Evolutionary conservation across 306 rosid species (phyloP).

Genomic region (Vicia faba): DNA sequence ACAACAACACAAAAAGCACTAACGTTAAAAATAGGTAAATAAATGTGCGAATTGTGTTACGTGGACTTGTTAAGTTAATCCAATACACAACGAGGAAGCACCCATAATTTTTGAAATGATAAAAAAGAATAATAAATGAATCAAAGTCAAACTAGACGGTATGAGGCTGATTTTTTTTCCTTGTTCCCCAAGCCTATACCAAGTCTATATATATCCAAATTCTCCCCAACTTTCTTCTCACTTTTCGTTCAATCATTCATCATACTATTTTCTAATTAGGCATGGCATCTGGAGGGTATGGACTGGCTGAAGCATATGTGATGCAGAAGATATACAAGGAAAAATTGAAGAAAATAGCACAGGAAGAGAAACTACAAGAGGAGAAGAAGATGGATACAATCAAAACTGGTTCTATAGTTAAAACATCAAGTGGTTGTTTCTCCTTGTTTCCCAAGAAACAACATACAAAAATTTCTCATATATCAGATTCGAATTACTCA

Average conservation of each 20-base stretch:
- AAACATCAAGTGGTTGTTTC: conserved; percentile 47
- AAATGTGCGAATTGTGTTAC: no score
- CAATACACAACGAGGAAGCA: background rate
- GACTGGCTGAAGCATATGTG: conserved; percentile 52
- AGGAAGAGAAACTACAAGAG: conserved; percentile 27
- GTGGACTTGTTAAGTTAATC: no score
- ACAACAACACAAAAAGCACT: no score
- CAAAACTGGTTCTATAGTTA: background rate
- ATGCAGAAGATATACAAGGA: conserved; percentile 44
- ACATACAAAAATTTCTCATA: background rate
- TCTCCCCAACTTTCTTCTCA: background rate
- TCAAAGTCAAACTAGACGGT: background rate
- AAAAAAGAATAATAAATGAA: background rate
- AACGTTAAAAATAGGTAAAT: no score
- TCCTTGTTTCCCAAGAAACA: conserved; percentile 41
- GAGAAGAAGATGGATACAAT: background rate
- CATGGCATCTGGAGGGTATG: conserved; percentile 34
- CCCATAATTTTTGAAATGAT: background rate
- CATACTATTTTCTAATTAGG: no score
- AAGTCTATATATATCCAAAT: conserved; percentile 1
- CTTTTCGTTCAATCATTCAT: background rate
- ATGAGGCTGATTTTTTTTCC: background rate
- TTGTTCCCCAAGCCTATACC: conserved; percentile 24
- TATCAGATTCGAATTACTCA: background rate
- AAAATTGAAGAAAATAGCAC: conserved; percentile 42